Evolutionary conservation across 2,329 filamentous ascomycete species (phyloP).

Genomic region (Madurella fahalii): DNA sequence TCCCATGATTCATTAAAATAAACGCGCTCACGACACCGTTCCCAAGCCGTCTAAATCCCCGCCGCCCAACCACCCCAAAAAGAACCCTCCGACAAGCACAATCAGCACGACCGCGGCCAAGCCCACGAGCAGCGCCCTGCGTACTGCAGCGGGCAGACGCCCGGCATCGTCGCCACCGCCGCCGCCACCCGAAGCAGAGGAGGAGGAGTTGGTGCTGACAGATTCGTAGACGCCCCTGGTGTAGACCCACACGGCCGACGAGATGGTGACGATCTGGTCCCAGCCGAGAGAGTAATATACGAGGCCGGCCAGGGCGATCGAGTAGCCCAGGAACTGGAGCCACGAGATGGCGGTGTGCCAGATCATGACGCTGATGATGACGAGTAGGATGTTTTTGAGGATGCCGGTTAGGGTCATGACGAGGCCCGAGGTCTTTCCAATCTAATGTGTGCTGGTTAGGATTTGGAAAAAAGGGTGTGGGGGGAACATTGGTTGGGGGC

Average conservation of each 20-base stretch:
- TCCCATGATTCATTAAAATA: not conserved
- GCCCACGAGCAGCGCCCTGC: constrained; percentile 22
- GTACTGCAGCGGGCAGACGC: constrained; percentile 23
- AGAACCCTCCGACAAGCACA: constrained; percentile 21
- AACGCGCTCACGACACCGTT: not conserved
- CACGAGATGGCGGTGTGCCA: constrained; percentile 68
- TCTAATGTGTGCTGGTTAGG: constrained; percentile 45
- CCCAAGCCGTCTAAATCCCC: constrained; percentile 2
- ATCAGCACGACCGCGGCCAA: constrained; percentile 16
- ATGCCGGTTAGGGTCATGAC: constrained; percentile 84
- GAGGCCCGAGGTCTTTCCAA: constrained; percentile 81
- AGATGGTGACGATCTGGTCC: constrained; percentile 29
- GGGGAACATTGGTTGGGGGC: too few relatives aligned
- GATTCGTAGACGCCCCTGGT: constrained; percentile 18
- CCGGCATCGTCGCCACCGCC: constrained; percentile 7
- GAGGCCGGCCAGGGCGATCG: constrained; percentile 57
- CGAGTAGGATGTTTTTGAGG: constrained; percentile 82
- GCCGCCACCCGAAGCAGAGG: not conserved
- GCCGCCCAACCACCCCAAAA: constrained; percentile 13
- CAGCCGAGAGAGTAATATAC: constrained; percentile 46
- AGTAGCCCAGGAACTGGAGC: constrained; percentile 74
- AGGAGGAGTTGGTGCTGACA: constrained; percentile 1
- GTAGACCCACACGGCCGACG: constrained; percentile 16
- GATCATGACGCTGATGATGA: constrained; percentile 70
- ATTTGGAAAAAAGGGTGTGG: not conserved